Base-by-base conservation (phyloP, 1,284 basidiomycete species). In the Cryptococcus deneoformans region DNA sequence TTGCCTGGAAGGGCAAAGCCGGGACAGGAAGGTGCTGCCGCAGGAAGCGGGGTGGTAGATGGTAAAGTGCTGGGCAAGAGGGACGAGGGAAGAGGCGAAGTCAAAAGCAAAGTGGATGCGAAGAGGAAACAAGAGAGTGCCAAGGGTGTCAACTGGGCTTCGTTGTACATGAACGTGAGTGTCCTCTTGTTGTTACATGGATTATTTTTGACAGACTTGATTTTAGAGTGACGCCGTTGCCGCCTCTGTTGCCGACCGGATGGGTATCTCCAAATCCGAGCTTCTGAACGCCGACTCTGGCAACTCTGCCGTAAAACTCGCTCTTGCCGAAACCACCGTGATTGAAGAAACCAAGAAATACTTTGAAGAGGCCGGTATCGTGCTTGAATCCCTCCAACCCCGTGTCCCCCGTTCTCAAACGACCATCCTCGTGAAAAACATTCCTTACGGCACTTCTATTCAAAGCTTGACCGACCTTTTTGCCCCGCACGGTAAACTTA, bases 161-260 rank as follows among this genome's bases (percentile, higher is more conserved):
- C 92, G 82, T 76, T 98, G 60, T 98, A 95, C 73, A 95, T 98
- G 92, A 98, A 96, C 81, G 92, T 93, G 79, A 77, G 90, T 87
- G 6, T 2, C 14, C n/a, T 48, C 24, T 39, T 43, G 9, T 20
- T 36, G 10, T n/a, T n/a, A n/a, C n/a, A n/a, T n/a, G n/a, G 4
- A 14, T 10, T 24, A 36, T 34, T 34, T n/a, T 37, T 38, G 6
- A 34, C 24, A 44, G 24, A 38, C 39, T 43, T 2, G 12, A 3
- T 12, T 42, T 14, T 69, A 95, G 92, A 89, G 88, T 61, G 91
- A 95, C 71, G 90, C 92, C 9, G 90, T 94, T 0, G 86, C 87
- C 0, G 86, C 87, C 1, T 91, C 89, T 4, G 84, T 94, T 35
- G 89, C 92, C 1, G 85, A 87, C 62, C 83, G 90, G 9, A 86